A percentile compares a stretch with the other conserved stretches of the same genome.
Conservation (phyloP, 805 yeast species). For the Saturnispora galanensis region DNA sequence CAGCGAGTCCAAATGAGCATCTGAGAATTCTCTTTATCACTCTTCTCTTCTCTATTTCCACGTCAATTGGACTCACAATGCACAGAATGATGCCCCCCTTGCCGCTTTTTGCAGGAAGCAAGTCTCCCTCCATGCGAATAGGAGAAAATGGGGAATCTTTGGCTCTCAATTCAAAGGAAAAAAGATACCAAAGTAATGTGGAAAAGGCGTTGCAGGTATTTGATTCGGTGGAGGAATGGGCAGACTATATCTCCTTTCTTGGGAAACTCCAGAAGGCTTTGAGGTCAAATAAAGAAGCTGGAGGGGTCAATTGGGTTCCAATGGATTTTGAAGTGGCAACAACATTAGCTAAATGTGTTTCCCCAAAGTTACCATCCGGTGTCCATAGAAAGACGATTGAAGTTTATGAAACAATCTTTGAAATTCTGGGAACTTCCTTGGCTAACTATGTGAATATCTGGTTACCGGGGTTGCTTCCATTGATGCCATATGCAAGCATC, state of each 20-base stretch:
- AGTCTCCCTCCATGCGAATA: slow-evolving; percentile 7
- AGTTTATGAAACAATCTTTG: slow-evolving; percentile 63
- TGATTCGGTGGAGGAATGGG: slow-evolving; percentile 91
- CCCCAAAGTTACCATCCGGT: slow-evolving; percentile 83
- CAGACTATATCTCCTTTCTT: slow-evolving; percentile 88
- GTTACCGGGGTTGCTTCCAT: slow-evolving; percentile 89
- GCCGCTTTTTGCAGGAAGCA: slow-evolving; percentile 10
- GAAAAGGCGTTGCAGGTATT: slow-evolving; percentile 67
- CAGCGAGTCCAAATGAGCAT: background rate
- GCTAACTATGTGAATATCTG: slow-evolving; percentile 56
- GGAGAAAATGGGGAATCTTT: slow-evolving; percentile 9
- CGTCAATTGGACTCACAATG: slow-evolving; percentile 5
- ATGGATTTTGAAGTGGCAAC: slow-evolving; percentile 55
- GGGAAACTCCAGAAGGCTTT: slow-evolving; percentile 70
- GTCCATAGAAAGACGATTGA: slow-evolving; percentile 86
- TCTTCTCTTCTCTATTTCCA: background rate
- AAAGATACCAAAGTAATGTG: slow-evolving; percentile 54
- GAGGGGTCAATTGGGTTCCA: slow-evolving; percentile 51
- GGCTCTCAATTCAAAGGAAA: slow-evolving; percentile 48
- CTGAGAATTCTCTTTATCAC: background rate
- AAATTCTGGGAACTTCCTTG: slow-evolving; percentile 44
- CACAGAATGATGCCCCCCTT: slow-evolving; percentile 15
- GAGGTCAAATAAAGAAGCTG: slow-evolving; percentile 35
- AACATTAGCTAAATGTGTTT: slow-evolving; percentile 67
- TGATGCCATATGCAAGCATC: slow-evolving; percentile 81